Evolutionary conservation across 2,329 filamentous ascomycete species (phyloP).

Genomic region (Pseudodiploospora longispora): DNA sequence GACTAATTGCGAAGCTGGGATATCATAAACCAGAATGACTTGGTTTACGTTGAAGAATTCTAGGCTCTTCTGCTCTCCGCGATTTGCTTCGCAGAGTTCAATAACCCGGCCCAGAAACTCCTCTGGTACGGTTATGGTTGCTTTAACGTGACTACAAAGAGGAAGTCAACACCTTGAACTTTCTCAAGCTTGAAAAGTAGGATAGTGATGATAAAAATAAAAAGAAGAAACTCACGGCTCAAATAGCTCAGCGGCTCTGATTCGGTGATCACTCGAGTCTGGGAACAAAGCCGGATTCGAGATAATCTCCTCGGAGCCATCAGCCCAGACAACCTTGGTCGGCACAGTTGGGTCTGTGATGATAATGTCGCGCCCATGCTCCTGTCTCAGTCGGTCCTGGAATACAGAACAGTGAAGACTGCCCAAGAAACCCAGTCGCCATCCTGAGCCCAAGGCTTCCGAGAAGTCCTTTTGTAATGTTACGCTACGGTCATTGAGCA

Average conservation of each 20-base stretch:
- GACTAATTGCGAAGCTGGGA: conserved; percentile 83
- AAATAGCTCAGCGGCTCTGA: conserved; percentile 36
- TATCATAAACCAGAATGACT: conserved; percentile 87
- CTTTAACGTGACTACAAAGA: conserved; percentile 52
- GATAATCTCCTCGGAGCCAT: conserved; percentile 71
- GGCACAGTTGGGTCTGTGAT: conserved; percentile 95
- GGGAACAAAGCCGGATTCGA: conserved; percentile 86
- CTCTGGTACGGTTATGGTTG: conserved; percentile 84
- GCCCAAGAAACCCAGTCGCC: conserved; percentile 90
- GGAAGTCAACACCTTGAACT: too few relatives aligned
- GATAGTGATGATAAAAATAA: too few relatives aligned
- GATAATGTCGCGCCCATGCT: conserved; percentile 91
- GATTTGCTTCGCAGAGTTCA: conserved; percentile 84
- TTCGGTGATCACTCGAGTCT: conserved; percentile 46
- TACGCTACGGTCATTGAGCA: conserved; percentile 91
- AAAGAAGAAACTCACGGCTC: conserved; percentile 38
- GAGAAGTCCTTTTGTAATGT: conserved; percentile 91
- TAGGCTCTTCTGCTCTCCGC: conserved; percentile 78
- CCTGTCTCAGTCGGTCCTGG: conserved; percentile 86
- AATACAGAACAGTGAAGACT: conserved; percentile 98
- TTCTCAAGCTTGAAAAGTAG: background rate
- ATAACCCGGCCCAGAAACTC: conserved; percentile 93
- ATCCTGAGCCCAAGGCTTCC: conserved; percentile 86
- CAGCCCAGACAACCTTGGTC: conserved; percentile 71
- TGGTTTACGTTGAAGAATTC: conserved; percentile 89